A percentile compares a stretch with the other conserved stretches of the same genome.
Evolutionary conservation across 2,329 filamentous ascomycete species (phyloP).

Genomic region (Trichoderma sp.): DNA sequence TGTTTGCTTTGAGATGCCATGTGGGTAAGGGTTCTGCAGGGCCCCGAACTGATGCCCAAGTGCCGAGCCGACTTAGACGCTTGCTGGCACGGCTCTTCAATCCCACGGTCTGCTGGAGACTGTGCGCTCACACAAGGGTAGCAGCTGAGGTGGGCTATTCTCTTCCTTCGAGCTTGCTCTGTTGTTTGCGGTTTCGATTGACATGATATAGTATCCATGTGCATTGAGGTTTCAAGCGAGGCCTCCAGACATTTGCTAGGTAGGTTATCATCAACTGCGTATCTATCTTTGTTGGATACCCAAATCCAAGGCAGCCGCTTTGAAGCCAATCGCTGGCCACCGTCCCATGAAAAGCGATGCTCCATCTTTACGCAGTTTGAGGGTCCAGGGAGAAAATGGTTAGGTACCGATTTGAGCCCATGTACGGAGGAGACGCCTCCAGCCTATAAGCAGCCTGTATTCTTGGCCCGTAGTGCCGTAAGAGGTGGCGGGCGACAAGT

Average conservation of each 20-base stretch:
- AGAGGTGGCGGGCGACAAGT: neutral
- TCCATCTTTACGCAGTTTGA: neutral
- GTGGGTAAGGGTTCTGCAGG: conserved; percentile 14
- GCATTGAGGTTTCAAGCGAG: neutral
- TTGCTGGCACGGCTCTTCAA: neutral
- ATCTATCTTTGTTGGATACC: neutral
- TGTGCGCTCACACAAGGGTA: neutral
- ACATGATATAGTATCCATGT: neutral
- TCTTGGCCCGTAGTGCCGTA: neutral
- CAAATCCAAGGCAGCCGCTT: neutral
- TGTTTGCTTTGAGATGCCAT: conserved; percentile 4
- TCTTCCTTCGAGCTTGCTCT: neutral
- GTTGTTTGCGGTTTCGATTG: neutral
- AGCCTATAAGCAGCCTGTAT: neutral
- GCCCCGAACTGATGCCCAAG: conserved; percentile 2
- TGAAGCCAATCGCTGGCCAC: neutral
- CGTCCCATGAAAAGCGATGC: neutral
- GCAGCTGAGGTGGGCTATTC: neutral
- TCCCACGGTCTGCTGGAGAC: neutral
- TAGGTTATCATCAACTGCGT: neutral
- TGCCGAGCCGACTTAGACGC: neutral
- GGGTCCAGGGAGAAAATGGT: neutral
- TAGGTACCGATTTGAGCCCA: neutral
- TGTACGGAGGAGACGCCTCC: neutral
- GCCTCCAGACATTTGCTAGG: neutral